phyloP scores from a whole-genome alignment of 805 yeast genomes.

The Wickerhamiella bombiphila region DNA sequence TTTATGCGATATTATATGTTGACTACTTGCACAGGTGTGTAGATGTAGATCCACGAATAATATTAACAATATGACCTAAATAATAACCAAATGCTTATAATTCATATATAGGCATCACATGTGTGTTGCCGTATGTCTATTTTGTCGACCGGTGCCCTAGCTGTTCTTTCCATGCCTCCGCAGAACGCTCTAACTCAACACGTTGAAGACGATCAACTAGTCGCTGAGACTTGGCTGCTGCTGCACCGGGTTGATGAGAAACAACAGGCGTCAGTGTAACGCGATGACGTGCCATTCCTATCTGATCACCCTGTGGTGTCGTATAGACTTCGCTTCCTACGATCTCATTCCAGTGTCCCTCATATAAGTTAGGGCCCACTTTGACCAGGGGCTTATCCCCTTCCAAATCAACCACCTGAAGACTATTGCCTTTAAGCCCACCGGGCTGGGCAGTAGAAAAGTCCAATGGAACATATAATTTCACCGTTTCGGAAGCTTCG shows the following conservation, averaged over 20 bases:
- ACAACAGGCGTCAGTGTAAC: slow-evolving; percentile 16
- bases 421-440: neutral
- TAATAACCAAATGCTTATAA: too few relatives aligned
- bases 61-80: neutral
- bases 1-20: too few relatives aligned
- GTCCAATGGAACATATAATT: slow-evolving; percentile 42
- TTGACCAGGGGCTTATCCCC: slow-evolving; percentile 41
- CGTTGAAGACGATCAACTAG: slow-evolving; percentile 5
- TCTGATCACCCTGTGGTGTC: slow-evolving; percentile 18
- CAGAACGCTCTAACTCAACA: slow-evolving; percentile 2
- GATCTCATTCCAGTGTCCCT: slow-evolving; percentile 61
- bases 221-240: slow-evolving; percentile 1
- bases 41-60: too few relatives aligned
- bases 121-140: too few relatives aligned
- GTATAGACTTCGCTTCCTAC: slow-evolving; percentile 60
- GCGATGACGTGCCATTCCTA: slow-evolving; percentile 19
- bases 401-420: slow-evolving; percentile 44
- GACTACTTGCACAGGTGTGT: too few relatives aligned
- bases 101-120: too few relatives aligned
- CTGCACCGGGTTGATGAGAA: slow-evolving; percentile 9
- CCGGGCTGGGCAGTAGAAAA: slow-evolving; percentile 19
- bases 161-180: too few relatives aligned
- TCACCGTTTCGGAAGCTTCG: slow-evolving; percentile 2
- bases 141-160: too few relatives aligned
- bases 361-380: slow-evolving; percentile 44